Evolutionary conservation across 2,329 filamentous ascomycete species (phyloP), one percentile per base, ranked within the genome.

Genomic region (Penicillium janthinellum): DNA sequence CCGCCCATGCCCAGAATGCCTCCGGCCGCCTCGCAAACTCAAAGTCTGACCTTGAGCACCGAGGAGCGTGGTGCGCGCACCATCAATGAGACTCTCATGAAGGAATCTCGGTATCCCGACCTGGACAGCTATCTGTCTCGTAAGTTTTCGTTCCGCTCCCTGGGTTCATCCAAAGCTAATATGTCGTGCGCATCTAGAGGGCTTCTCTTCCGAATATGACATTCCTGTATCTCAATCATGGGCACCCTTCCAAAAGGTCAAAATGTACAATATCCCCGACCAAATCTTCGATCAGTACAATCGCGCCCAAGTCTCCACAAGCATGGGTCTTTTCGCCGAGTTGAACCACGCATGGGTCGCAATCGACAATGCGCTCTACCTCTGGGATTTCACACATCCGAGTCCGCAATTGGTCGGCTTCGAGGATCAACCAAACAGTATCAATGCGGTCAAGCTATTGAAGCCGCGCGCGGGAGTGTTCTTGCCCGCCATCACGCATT

Each of bases 311-410:
- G 87, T 97, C 25, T 89, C 90, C 60, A 96, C 93, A n/a, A 86
- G 87, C 71, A 96, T 99, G 90, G 96, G 96, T 10, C 82, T 99
- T 37, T 98, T 99, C 76, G 91, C 95, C 17, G 91, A 96, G 77
- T 84, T 99, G 71, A 93, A 94, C 71, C 92, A 98, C 77, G 95
- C 94, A 34, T 99, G 93, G 90, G 90, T 96, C 57, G 87, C 91
- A 25, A 95, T 99, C 73, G 95, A 99, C 79, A 97, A 96, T 78
- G 91, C 91, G 63, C 83, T 99, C 47, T 99, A 97, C 74, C 83
- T 99, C 15, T 99, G 96, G 96, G 94, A 99, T 77, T 99, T 97
- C 75, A 96, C 92, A 6, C 86, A 92, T 73, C 88, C 91, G n/a
- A 91, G 94, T 67, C 92, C 94, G 5, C 91, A 96, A 73, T 83